A percentile compares a stretch with the other conserved stretches of the same genome.
phyloP scores from a whole-genome alignment of 78 protist species.

The Paulinella micropora region DNA sequence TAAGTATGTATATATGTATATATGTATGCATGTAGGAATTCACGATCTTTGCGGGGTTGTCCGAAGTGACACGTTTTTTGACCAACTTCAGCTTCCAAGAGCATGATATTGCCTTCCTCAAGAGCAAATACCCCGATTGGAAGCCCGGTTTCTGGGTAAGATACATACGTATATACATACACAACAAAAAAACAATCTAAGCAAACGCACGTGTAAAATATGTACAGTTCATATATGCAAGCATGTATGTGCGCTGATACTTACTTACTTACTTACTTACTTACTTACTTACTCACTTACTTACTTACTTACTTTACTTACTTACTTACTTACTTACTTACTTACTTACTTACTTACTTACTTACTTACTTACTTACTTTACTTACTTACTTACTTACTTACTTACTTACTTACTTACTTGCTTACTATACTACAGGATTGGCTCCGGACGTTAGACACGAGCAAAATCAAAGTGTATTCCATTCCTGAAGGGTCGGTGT shows the following conservation, averaged over 20 bases:
- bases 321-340: background rate
- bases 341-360: background rate
- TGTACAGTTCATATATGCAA: background rate
- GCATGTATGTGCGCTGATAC: background rate
- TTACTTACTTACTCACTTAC: background rate
- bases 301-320: background rate
- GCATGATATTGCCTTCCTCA: constrained; percentile 43
- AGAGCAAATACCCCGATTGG: constrained; percentile 27
- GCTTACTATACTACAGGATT: background rate
- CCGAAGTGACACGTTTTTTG: constrained; percentile 34
- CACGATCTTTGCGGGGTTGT: constrained; percentile 75
- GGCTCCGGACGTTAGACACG: constrained; percentile 3
- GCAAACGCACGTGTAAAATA: background rate
- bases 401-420: background rate
- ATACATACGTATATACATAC: too few relatives aligned
- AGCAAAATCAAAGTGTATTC: constrained; percentile 32
- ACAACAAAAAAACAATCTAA: background rate
- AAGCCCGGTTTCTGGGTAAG: constrained; percentile 46
- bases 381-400: background rate
- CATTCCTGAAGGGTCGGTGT: constrained; percentile 56
- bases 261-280: background rate
- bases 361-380: background rate
- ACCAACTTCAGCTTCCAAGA: constrained; percentile 17
- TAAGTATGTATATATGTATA: too few relatives aligned
- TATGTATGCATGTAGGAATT: constrained; percentile 24